These are phyloP conservation scores for Taxillus chinensis DNA, from an alignment of 164 flowering plant species.

Conservation along the genomic window DNA sequence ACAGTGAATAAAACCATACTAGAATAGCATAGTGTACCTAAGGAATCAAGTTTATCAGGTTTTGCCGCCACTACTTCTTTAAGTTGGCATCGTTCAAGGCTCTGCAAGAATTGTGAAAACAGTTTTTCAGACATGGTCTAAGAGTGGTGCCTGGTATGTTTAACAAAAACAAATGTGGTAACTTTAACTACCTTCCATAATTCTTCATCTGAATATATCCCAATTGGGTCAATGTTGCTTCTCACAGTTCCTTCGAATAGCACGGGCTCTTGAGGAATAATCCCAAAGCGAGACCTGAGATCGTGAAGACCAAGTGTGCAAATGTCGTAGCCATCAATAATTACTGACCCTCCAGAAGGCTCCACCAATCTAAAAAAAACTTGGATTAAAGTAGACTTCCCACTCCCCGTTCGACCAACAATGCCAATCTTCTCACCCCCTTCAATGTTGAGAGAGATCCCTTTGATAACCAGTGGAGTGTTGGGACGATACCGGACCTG, in stretches of 20 bases:
- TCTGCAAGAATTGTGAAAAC: slow-evolving; percentile 22
- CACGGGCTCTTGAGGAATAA: slow-evolving; percentile 96
- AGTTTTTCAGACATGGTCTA: not conserved
- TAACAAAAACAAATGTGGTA: no score
- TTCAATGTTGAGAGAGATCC: slow-evolving; percentile 49
- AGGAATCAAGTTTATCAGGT: slow-evolving; percentile 76
- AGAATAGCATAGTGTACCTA: slow-evolving; percentile 30
- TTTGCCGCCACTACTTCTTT: slow-evolving; percentile 63
- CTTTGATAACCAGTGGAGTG: slow-evolving; percentile 82
- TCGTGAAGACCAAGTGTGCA: slow-evolving; percentile 72
- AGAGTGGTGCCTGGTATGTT: no score
- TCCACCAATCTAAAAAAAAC: slow-evolving; percentile 83
- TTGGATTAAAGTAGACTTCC: slow-evolving; percentile 87
- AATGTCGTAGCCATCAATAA: slow-evolving; percentile 73
- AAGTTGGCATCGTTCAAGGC: slow-evolving; percentile 62
- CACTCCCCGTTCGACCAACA: slow-evolving; percentile 96
- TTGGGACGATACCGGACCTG: slow-evolving; percentile 90
- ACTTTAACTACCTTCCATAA: slow-evolving; percentile 71
- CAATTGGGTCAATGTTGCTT: slow-evolving; percentile 83
- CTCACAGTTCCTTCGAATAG: slow-evolving; percentile 92
- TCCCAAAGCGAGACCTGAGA: slow-evolving; percentile 85
- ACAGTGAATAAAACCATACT: not conserved
- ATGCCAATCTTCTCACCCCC: slow-evolving; percentile 96
- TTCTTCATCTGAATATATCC: slow-evolving; percentile 71
- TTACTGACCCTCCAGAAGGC: slow-evolving; percentile 69